A percentile compares a stretch with the other conserved stretches of the same genome.
phyloP scores from a whole-genome alignment of 2,329 filamentous ascomycete genomes.

The Aschersonia sp. region DNA sequence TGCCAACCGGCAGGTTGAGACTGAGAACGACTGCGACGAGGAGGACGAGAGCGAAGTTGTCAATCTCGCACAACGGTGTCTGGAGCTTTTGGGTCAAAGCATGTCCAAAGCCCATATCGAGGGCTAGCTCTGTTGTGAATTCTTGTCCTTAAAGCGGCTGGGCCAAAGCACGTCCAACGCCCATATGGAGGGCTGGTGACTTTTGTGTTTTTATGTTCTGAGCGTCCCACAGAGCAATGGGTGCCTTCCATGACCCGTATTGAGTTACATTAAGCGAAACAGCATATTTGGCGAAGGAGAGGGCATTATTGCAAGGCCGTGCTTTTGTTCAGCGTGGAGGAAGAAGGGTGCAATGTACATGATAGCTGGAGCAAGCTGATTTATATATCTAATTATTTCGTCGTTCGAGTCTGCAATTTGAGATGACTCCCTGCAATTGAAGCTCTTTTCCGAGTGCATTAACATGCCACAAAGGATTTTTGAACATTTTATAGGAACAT shows the following conservation, averaged over 20 bases:
- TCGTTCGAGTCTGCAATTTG: too few relatives aligned
- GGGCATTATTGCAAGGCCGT: not conserved
- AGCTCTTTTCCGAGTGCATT: too few relatives aligned
- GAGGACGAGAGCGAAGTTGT: slow-evolving; percentile 91
- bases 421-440: too few relatives aligned
- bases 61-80: slow-evolving; percentile 74
- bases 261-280: not conserved
- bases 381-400: not conserved
- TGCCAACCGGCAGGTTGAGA: slow-evolving; percentile 76
- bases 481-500: slow-evolving; percentile 22
- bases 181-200: too few relatives aligned
- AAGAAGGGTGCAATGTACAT: not conserved
- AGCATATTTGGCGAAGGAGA: not conserved
- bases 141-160: too few relatives aligned
- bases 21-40: slow-evolving; percentile 73
- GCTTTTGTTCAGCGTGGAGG: not conserved
- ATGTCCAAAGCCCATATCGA: slow-evolving; percentile 72
- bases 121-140: slow-evolving; percentile 34
- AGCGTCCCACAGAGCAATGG: too few relatives aligned
- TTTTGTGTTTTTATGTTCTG: too few relatives aligned
- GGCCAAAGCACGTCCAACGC: too few relatives aligned
- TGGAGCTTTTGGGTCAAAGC: slow-evolving; percentile 70
- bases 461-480: too few relatives aligned
- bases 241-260: too few relatives aligned
- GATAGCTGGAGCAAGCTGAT: not conserved